These are phyloP conservation scores for Aspergillus sp. DNA, from an alignment of 2,329 filamentous ascomycete genomes.

Conservation along the genomic window DNA sequence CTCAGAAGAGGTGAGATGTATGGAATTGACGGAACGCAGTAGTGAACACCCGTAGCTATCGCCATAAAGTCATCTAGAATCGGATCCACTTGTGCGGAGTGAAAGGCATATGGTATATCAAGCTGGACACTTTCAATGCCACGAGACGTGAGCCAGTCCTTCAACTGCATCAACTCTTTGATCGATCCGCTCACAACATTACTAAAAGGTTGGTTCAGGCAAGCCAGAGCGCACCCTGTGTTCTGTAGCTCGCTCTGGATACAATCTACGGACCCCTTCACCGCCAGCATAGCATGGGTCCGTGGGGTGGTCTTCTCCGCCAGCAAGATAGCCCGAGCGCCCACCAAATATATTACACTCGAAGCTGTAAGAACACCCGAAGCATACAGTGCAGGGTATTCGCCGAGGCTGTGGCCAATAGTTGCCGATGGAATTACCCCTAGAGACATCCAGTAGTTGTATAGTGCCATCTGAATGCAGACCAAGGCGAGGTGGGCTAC, in stretches of 20 bases:
- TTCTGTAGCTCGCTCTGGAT: conserved; percentile 33
- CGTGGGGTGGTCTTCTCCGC: conserved; percentile 17
- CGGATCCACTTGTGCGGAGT: conserved; percentile 49
- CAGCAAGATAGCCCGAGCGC: conserved; percentile 27
- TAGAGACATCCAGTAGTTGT: conserved; percentile 38
- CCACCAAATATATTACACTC: conserved; percentile 33
- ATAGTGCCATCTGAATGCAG: conserved; percentile 44
- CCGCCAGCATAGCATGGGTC: conserved; percentile 44
- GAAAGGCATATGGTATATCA: conserved; percentile 49
- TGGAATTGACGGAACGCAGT: conserved; percentile 42
- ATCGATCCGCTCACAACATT: conserved; percentile 39
- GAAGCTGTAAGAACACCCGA: conserved; percentile 28
- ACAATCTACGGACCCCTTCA: conserved; percentile 38
- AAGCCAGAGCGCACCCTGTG: conserved; percentile 35
- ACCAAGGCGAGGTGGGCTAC: conserved; percentile 34
- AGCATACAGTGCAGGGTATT: conserved; percentile 32
- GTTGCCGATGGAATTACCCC: conserved; percentile 43
- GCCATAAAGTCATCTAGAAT: conserved; percentile 46
- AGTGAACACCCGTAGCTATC: conserved; percentile 39
- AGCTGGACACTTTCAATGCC: conserved; percentile 43
- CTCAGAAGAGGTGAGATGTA: conserved; percentile 50
- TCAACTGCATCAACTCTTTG: conserved; percentile 31
- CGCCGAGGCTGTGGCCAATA: conserved; percentile 43
- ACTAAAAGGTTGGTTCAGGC: conserved; percentile 46
- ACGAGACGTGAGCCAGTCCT: conserved; percentile 34